Evolutionary conservation across 2,329 filamentous ascomycete species (phyloP), one percentile per base, ranked within the genome.

Genomic region (Kalmusia sp.): DNA sequence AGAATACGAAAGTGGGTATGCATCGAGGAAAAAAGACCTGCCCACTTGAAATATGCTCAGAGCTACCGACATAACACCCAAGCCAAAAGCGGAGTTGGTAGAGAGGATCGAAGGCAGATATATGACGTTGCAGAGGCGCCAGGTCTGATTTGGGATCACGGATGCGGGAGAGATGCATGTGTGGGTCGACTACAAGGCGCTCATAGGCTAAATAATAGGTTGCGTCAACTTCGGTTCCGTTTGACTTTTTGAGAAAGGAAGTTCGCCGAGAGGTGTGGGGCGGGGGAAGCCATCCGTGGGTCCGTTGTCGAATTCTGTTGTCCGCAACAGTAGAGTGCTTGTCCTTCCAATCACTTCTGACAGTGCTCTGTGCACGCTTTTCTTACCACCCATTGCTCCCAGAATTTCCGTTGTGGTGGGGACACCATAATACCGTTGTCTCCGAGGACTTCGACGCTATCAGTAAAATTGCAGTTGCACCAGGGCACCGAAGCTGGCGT

Each of bases 301-400:
- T 11, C 30, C 6, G 31, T 8, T 37, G 21, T 17, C 22, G 28
- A 17, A 11, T 8, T 6, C 22, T 31, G 11, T 27, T 7, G 19
- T 43, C 11, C 40, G n/a, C n/a, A 28, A 22, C 22, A 25, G 25
- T 19, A 19, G 14, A 21, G 27, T 12, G 6, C 8, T 37, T 25
- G 25, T 7, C 14, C 15, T 25, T 17, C 11, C 17, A 12, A 33
- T 72, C 60, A 75, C 58, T 72, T 73, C 59, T 74, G 70, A 31
- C 65, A 67, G 55, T 77, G 74, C 55, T 77, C 73, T 17, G 68
- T 70, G 69, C 81, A 84, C 21, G 53, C 52, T 55, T 77, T 69
- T 40, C 79, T 70, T 11, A 83, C 63, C 11, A 81, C 79, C 82
- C 82, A 85, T 59, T 77, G 78, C 66, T 85, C 81, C 82, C 82